Evolutionary conservation across 257 asterid species (phyloP).

Genomic region (Pogostemon cablin): DNA sequence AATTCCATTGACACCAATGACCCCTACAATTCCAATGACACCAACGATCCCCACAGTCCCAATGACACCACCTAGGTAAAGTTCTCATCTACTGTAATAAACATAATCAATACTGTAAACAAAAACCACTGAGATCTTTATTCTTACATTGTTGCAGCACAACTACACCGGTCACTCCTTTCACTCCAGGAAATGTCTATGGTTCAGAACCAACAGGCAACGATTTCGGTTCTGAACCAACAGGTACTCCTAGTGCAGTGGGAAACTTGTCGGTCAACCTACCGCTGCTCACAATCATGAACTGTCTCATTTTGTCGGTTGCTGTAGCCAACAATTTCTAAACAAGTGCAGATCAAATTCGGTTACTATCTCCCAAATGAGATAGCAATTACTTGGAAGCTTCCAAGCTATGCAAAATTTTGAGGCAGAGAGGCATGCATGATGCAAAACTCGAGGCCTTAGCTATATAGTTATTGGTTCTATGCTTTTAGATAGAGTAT

Average conservation of each 20-base stretch:
- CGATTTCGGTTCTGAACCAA: conserved; percentile 70
- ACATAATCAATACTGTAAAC: background rate
- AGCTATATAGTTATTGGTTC: conserved; percentile 42
- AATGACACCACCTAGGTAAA: conserved; percentile 77
- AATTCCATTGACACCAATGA: conserved; percentile 34
- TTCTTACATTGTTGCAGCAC: conserved; percentile 57
- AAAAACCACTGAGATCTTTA: conserved; percentile 26
- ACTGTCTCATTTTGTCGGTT: conserved; percentile 46
- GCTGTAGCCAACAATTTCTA: conserved; percentile 51
- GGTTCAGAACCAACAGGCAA: conserved; percentile 55
- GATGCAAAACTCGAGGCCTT: conserved; percentile 50
- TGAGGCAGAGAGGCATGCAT: conserved; percentile 48
- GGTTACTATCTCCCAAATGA: conserved; percentile 44
- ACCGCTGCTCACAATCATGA: conserved; percentile 38
- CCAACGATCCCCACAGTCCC: conserved; percentile 38
- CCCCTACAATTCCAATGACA: conserved; percentile 30
- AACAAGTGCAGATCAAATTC: conserved; percentile 37
- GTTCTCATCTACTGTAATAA: conserved; percentile 16
- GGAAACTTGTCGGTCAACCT: conserved; percentile 43
- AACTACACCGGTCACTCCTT: conserved; percentile 58
- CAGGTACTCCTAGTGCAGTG: conserved; percentile 75
- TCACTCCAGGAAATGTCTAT: conserved; percentile 51
- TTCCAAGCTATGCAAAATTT: conserved; percentile 44
- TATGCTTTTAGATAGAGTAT: conserved; percentile 56
- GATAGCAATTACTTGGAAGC: conserved; percentile 44